phyloP scores from a whole-genome alignment of 2,329 filamentous ascomycete species.

The Cladosporium oxysporum region DNA sequence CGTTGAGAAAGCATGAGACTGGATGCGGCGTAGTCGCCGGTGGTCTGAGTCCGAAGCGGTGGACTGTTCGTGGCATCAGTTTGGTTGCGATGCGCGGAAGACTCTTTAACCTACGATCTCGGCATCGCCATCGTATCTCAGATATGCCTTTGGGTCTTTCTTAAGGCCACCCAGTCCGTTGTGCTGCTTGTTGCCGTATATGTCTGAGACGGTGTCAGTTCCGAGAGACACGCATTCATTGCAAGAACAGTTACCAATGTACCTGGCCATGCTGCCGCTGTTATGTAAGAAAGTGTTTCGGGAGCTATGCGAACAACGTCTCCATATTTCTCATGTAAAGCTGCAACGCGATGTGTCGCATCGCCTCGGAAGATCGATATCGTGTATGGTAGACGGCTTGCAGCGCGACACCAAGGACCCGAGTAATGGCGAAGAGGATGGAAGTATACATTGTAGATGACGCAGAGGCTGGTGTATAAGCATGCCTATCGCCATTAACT shows the following conservation, averaged over 20 bases:
- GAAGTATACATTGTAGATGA: constrained; percentile 45
- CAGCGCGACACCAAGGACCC: constrained; percentile 38
- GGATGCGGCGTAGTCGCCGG: constrained; percentile 40
- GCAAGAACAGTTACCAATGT: background rate
- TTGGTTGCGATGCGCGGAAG: background rate
- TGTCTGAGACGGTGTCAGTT: background rate
- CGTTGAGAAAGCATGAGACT: constrained; percentile 45
- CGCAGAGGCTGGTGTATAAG: background rate
- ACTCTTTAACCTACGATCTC: background rate
- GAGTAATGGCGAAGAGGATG: constrained; percentile 47
- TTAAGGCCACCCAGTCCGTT: background rate
- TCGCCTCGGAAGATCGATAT: constrained; percentile 23
- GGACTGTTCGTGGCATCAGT: background rate
- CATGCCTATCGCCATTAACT: background rate
- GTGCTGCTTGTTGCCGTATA: background rate
- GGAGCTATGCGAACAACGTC: constrained; percentile 37
- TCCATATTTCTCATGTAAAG: constrained; percentile 42
- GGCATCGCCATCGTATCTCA: background rate
- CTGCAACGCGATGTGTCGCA: constrained; percentile 17
- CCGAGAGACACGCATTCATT: background rate
- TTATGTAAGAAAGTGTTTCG: background rate
- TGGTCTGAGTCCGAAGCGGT: constrained; percentile 42
- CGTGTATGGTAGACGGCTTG: constrained; percentile 26
- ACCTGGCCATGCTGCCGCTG: constrained; percentile 1
- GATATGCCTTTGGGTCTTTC: constrained; percentile 1